Base-by-base conservation (phyloP, 805 yeast species). In the Limtongia smithiae region DNA sequence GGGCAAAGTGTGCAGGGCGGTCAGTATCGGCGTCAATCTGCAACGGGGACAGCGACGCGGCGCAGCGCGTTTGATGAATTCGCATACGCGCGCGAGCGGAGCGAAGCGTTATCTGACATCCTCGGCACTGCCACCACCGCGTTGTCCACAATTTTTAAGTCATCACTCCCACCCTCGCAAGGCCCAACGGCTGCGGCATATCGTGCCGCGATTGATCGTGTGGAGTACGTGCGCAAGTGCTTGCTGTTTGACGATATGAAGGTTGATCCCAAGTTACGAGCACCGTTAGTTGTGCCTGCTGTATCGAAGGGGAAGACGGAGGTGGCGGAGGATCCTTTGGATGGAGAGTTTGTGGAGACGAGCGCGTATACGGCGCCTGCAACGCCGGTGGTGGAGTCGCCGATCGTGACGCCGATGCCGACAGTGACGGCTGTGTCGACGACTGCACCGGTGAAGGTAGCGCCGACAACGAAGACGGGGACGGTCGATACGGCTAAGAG, bases 241-340 rank as follows among this genome's bases (percentile, higher is more conserved):
- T 35, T 53, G 35, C 40, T 50, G 7, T 53, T 53, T 35, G 57
- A 53, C 22, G 46, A 53, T 33, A 43, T 53, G 42, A 28, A 24
- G 17, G 40, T 50, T 18, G 36, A 38, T 18, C 17, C 27, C 18
- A 50, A 44, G 37, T 45, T 41, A 31, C 43, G 27, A 15, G 24
- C 34, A 7, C 46, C 49, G 11, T 48, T 47, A 9, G 30, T 20
- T 14, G 38, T 18, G 15, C 27, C 15, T 4, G 9, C 15, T 7
- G 9, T 30, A 8, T n/a, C n/a, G n/a, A n/a, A n/a, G n/a, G n/a
- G n/a, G n/a, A n/a, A n/a, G n/a, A n/a, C n/a, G n/a, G n/a, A n/a
- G n/a, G n/a, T n/a, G n/a, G n/a, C n/a, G n/a, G n/a, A n/a, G n/a
- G n/a, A n/a, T n/a, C n/a, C n/a, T n/a, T n/a, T n/a, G n/a, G n/a